Evolutionary conservation across 805 yeast species (phyloP), one percentile per base, ranked within the genome.

Genomic region (Kurtzmaniella cleridarum): DNA sequence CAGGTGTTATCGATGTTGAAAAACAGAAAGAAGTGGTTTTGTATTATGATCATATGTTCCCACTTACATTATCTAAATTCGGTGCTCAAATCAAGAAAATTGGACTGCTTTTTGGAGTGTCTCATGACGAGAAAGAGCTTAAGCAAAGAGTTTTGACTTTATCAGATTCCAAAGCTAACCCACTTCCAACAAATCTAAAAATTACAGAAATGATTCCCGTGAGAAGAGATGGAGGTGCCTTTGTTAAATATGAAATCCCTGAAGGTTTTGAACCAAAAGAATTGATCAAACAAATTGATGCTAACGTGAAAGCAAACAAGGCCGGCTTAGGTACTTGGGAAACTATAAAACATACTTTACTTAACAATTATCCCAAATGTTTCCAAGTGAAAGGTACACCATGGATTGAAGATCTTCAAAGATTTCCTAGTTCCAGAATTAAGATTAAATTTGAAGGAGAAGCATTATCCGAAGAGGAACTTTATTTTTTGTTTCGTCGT

Each of bases 341-440:
- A 30, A 34, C 43, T 3, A 18, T 50, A 7, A 39, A 32, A 3
- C 47, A 47, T 34, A 30, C 29, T 3, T 3, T 53, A 1, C 49
- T 43, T 32, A 50, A 47, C 13, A 43, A 50, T 1, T 65, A 60
- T 41, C 84, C 82, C 2, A 64, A 66, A 42, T 82, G 74, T 38
- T 81, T 71, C 52, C 80, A 84, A 1, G 97, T 93, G 1, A 81
- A 84, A 49, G 99, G 99, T 44, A 69, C 75, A 1, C 98, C 99
- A 0, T 91, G 97, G 96, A 84, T 93, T 43, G 98, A 91, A 62
- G 98, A 93, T 56, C 67, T 93, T 57, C 75, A 86, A 49, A 65
- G 96, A 44, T 76, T 73, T 46, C 95, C 95, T 7, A 78, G 83
- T 39, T 62, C 71, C 7, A 68, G 69, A 11, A 60, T 93, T 17